A percentile compares a stretch with the other conserved stretches of the same genome.
phyloP scores from a whole-genome alignment of 495 filamentous ascomycete species.

The Talaromyces trachyspermus region DNA sequence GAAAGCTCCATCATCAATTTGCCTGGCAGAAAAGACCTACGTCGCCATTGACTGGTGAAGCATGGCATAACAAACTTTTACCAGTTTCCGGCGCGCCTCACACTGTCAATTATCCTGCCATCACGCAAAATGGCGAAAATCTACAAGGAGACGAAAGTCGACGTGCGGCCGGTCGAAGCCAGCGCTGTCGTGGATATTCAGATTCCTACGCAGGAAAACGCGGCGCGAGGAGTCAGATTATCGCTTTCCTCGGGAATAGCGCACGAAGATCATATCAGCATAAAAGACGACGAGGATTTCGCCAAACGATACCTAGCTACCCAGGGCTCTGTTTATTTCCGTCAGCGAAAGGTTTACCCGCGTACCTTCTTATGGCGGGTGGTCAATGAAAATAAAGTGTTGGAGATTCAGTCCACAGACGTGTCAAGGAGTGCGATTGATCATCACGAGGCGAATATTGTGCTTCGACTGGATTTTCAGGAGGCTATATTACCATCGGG shows the following conservation, averaged over 20 bases:
- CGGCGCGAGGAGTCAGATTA: constrained; percentile 37
- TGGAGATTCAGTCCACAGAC: constrained; percentile 80
- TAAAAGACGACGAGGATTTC: constrained; percentile 70
- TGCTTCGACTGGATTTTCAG: constrained; percentile 70
- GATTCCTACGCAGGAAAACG: constrained; percentile 49
- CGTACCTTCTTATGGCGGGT: constrained; percentile 86
- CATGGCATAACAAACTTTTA: not conserved
- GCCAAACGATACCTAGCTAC: constrained; percentile 63
- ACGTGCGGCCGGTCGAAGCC: constrained; percentile 65
- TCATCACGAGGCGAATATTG: constrained; percentile 58
- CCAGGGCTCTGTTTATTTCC: constrained; percentile 77
- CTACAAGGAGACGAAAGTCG: constrained; percentile 82
- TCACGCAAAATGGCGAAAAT: constrained; percentile 40
- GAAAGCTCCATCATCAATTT: not conserved
- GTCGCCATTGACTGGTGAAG: not conserved
- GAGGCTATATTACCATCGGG: constrained; percentile 62
- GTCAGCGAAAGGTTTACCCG: constrained; percentile 64
- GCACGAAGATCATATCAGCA: constrained; percentile 24
- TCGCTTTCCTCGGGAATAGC: constrained; percentile 32
- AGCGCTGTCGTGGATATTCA: constrained; percentile 66
- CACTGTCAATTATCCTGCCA: not conserved
- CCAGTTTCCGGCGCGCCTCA: not conserved
- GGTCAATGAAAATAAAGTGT: constrained; percentile 66
- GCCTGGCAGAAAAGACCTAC: not conserved
- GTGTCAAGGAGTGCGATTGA: constrained; percentile 61